Conservation (phyloP, 2,329 filamentous ascomycete species). For the Nothopassalora personata region DNA sequence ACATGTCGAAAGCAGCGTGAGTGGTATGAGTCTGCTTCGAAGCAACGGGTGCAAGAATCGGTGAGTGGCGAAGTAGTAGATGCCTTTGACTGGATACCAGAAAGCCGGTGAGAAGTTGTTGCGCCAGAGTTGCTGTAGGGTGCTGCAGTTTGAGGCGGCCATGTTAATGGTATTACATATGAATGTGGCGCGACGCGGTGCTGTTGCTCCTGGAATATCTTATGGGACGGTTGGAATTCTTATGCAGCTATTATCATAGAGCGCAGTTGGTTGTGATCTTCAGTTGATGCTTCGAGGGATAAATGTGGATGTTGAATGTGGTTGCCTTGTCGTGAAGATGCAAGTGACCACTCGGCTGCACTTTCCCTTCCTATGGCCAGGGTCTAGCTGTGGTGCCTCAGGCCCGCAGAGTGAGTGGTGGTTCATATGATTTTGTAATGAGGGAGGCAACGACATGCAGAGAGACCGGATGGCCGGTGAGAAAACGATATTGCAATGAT, state of each 20-base stretch:
- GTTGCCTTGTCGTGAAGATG: not conserved
- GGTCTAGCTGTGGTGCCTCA: too few relatives aligned
- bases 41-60: conserved; percentile 80
- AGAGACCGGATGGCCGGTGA: too few relatives aligned
- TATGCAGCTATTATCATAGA: not conserved
- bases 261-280: not conserved
- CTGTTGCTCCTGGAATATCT: not conserved
- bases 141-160: conserved; percentile 4
- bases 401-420: too few relatives aligned
- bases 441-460: too few relatives aligned
- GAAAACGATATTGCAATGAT: too few relatives aligned
- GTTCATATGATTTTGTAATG: too few relatives aligned
- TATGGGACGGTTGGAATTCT: too few relatives aligned
- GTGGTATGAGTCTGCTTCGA: conserved; percentile 68
- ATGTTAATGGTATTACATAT: not conserved
- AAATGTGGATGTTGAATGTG: not conserved
- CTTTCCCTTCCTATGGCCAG: not conserved
- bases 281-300: too few relatives aligned
- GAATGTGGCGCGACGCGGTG: not conserved
- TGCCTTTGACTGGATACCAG: conserved; percentile 49
- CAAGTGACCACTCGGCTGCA: not conserved
- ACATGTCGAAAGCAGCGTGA: conserved; percentile 73
- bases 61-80: conserved; percentile 74
- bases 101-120: conserved; percentile 33
- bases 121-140: conserved; percentile 21